Evolutionary conservation across 257 asterid genomes (phyloP), one percentile per base, ranked within the genome.

Genomic region (Orobanche coerulescens): DNA sequence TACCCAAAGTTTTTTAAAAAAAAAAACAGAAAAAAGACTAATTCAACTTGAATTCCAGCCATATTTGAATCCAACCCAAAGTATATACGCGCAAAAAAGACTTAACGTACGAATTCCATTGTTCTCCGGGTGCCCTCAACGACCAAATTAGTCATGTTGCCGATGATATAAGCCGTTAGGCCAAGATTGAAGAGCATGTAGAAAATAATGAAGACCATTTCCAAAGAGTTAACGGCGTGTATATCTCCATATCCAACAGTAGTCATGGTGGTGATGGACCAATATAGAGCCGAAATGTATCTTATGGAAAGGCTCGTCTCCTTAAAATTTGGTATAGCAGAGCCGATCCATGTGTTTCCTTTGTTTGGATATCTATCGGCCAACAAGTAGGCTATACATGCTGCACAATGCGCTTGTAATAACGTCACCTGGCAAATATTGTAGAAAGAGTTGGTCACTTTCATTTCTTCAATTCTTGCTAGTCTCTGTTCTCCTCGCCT

Each of bases 211-310:
- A 88, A 91, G 24, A 75, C 81, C 98, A 81, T 92, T 75, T 92
- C 96, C 28, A 79, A 2, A 30, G 90, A 64, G 73, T 88, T 92
- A 3, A 78, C 93, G 0, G 98, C 98, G 59, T 88, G 96, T 3
- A 92, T 78, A 31, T 92, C 98, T 2, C 98, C 98, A 53, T 92
- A 92, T 8, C 98, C 98, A 10, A 92, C 98, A 0, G 98, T 88
- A 7, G 90, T 80, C 98, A 92, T 84, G 66, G 98, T 92, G 70
- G 95, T 84, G 52, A 80, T 65, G 14, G 98, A 88, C 95, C 98
- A 92, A 30, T 92, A 92, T 6, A 86, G 14, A 0, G 96, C 84
- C 2, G 96, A 78, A 9, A 92, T 75, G 76, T 92, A 92, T 10
- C 93, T 51, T 1, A 78, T 67, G 53, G 37, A 19, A 1, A 88